These are phyloP conservation scores for Metschnikowia corniflorae DNA, from an alignment of 805 yeast genomes.

Conservation along the genomic window DNA sequence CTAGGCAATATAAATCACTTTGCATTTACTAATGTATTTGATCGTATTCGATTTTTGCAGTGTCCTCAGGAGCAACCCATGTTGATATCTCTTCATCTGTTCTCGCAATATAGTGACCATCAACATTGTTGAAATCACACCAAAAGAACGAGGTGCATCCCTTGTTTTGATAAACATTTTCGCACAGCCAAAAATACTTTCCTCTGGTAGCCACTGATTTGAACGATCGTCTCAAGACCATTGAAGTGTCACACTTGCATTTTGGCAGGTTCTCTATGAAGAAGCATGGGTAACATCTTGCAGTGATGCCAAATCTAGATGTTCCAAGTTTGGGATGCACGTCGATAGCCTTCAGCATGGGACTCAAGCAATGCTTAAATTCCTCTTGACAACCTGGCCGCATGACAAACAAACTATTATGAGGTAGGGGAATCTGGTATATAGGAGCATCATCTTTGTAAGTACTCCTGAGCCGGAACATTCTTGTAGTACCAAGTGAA, in stretches of 20 bases:
- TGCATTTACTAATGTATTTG: not conserved
- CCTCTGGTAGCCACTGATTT: slow-evolving; percentile 47
- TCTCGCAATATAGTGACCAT: slow-evolving; percentile 31
- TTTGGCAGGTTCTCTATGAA: slow-evolving; percentile 36
- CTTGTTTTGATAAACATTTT: slow-evolving; percentile 38
- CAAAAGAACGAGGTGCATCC: slow-evolving; percentile 49
- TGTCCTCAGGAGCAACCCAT: slow-evolving; percentile 48
- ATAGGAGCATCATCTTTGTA: slow-evolving; percentile 32
- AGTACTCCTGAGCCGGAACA: slow-evolving; percentile 53
- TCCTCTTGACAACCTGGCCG: slow-evolving; percentile 78
- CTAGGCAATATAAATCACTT: not conserved
- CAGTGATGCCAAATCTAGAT: slow-evolving; percentile 61
- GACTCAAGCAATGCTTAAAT: slow-evolving; percentile 62
- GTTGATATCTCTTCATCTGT: slow-evolving; percentile 32
- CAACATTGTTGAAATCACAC: slow-evolving; percentile 42
- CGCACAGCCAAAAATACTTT: slow-evolving; percentile 66
- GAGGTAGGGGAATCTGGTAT: slow-evolving; percentile 59
- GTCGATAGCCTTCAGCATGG: slow-evolving; percentile 37
- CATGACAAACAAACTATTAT: slow-evolving; percentile 69
- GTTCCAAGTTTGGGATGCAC: slow-evolving; percentile 49
- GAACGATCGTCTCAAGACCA: slow-evolving; percentile 56
- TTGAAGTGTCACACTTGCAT: slow-evolving; percentile 47
- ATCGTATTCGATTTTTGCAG: slow-evolving; percentile 11
- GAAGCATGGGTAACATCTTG: slow-evolving; percentile 47
- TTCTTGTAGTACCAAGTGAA: slow-evolving; percentile 67